Percentiles rank a stretch among this genome's conserved stretches.
Conservation (phyloP, 2,329 filamentous ascomycete genomes). For the Claviceps monticola region DNA sequence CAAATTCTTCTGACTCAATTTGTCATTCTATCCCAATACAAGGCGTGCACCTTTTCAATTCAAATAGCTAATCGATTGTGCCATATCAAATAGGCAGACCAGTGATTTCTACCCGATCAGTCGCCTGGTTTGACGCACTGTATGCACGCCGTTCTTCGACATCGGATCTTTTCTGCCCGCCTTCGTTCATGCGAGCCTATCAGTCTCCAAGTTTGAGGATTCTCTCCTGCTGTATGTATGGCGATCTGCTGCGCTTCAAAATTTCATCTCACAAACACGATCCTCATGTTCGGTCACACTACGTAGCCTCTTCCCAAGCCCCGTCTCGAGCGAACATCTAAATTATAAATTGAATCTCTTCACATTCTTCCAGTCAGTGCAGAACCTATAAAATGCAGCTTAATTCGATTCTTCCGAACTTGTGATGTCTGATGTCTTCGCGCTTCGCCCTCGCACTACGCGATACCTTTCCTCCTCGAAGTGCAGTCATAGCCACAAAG, state of each 20-base stretch:
- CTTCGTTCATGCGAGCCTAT: not conserved
- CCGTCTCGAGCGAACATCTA: too few relatives aligned
- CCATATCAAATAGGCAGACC: not conserved
- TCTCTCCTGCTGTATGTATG: not conserved
- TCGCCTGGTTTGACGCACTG: not conserved
- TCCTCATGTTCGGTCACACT: not conserved
- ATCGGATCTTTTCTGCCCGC: not conserved
- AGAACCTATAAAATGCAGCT: too few relatives aligned
- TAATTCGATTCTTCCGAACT: too few relatives aligned
- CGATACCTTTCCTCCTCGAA: too few relatives aligned
- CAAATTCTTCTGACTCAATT: constrained; percentile 1
- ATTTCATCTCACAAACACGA: not conserved
- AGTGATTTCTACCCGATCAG: not conserved
- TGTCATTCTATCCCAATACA: not conserved
- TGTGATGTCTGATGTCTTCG: too few relatives aligned
- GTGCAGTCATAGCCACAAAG: too few relatives aligned
- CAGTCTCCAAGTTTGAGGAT: not conserved
- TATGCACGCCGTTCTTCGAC: not conserved
- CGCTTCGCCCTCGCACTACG: too few relatives aligned
- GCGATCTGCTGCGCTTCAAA: not conserved
- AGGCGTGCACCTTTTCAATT: not conserved
- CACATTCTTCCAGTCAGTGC: too few relatives aligned
- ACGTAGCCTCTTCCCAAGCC: too few relatives aligned
- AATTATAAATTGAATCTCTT: too few relatives aligned
- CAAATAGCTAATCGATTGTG: not conserved